Base-by-base conservation (phyloP, 805 yeast genomes). In the Candida tibetensis region DNA sequence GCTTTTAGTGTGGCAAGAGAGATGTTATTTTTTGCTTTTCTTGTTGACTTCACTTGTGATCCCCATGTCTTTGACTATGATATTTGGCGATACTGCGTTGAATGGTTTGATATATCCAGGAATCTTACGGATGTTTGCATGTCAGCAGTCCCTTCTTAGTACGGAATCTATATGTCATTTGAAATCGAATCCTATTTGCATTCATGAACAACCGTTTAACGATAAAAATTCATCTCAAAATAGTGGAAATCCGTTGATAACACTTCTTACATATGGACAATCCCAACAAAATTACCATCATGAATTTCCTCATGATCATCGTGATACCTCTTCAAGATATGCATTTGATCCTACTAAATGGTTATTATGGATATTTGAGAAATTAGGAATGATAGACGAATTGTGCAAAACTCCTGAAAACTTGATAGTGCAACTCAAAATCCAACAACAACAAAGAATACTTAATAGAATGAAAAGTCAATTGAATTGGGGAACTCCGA, bases 241-340 rank as follows among this genome's bases (percentile, higher is more conserved):
- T 78, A 69, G 88, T 72, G 49, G 55, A 36, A 69, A 69, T 55
- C 78, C 81, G 13, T 58, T 77, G 33, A 74, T 81, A 17, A 80
- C 81, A 16, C 55, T 79, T 12, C 69, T 86, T 12, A 83, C 96
- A 0, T 80, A 84, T 55, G 98, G 98, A 9, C 96, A 90, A 64
- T 91, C 95, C 4, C 80, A 80, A 62, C 95, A 88, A 61, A 90
- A 89, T 64, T 91, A 85, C 67, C 98, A 90, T 66, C 96, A 91
- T 66, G 96, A 88, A 64, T 90, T 90, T 62, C 95, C 96, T 4
- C 81, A 84, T 46, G 97, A 90, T 62, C 89, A 83, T 64, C 73
- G 96, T 44, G 81, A 81, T 48, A 86, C 89, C 4, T 66, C 77
- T 39, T 76, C 79, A 45, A 72, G 81, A 76, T 81, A 79, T 61